Evolutionary conservation across 106 monocot genomes (phyloP), one percentile per base, ranked within the genome.

Genomic region (Agapanthus africanus): DNA sequence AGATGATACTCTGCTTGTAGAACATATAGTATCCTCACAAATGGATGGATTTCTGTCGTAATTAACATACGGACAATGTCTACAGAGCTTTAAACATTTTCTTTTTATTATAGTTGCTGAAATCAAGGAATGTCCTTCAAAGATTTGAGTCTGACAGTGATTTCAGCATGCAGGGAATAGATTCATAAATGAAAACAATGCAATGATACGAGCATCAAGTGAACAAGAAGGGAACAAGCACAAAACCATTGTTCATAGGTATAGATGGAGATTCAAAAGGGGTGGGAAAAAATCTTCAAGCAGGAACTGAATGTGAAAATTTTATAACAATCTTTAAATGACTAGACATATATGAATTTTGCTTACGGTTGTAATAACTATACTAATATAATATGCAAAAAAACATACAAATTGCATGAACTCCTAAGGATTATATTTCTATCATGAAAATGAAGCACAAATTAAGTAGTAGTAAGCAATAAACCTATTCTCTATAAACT

Each of bases 401-500:
- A 35, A 61, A 6, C 4, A 61, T 19, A 61, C 13, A 13, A n/a
- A n/a, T 1, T 0, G 1, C 19, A 61, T 18, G 32, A 35, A 35
- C 18, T 61, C 33, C 27, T 4, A 27, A 54, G 9, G 61, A 9
- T 28, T 61, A 35, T 4, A 35, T 59, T 59, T 32, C 59, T 1
- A 3, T 26, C 66, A 27, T 38, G 26, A 42, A 66, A 32, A 42
- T 27, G 41, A 5, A 1, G 19, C 19, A 16, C n/a, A 66, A 28
- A 27, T 15, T 27, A 27, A 66, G 10, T 66, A 25, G 27, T 21
- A 36, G 11, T 28, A 41, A 26, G 11, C 36, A n/a, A 19, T 63
- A 6, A 19, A 21, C 11, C 27, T 10, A 54, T 70, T 5, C 33
- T 35, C 23, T 30, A 47, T 35, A 54, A 56, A 68, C 85, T 85